phyloP scores from a whole-genome alignment of 805 yeast species.

The Jamesozyma jinghongensis region DNA sequence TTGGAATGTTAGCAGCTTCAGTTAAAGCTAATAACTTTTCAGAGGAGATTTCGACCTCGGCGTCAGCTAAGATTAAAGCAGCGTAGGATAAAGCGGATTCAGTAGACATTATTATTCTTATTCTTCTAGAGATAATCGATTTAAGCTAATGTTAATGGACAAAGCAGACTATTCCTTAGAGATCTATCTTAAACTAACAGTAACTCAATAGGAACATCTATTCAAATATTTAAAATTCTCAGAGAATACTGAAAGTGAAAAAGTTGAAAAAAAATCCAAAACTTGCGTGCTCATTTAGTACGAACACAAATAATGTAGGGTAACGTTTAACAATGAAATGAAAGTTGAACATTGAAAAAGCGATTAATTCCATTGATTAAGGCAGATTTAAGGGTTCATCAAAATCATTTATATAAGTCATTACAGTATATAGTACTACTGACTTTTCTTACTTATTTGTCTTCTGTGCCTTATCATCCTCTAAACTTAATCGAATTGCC shows the following conservation, averaged over 20 bases:
- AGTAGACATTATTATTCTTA: constrained; percentile 36
- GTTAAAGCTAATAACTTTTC: constrained; percentile 69
- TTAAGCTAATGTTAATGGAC: constrained; percentile 21
- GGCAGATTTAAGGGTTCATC: too few relatives aligned
- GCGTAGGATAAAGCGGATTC: constrained; percentile 96
- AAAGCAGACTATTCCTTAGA: constrained; percentile 32
- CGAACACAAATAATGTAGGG: not conserved
- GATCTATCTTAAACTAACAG: constrained; percentile 2
- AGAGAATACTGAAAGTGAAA: constrained; percentile 1
- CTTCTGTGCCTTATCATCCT: constrained; percentile 16
- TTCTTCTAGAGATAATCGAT: constrained; percentile 28
- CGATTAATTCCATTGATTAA: too few relatives aligned
- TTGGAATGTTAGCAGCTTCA: constrained; percentile 55
- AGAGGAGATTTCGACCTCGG: constrained; percentile 86
- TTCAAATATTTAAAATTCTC: not conserved
- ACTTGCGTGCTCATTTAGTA: constrained; percentile 7
- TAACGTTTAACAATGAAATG: too few relatives aligned
- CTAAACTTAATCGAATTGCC: constrained; percentile 69
- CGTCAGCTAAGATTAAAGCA: constrained; percentile 95
- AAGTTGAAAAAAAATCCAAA: constrained; percentile 13
- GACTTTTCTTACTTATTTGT: not conserved
- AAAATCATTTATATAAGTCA: too few relatives aligned
- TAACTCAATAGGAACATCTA: not conserved
- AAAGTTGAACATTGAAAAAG: too few relatives aligned
- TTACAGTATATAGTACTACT: too few relatives aligned